Conservation (phyloP, 495 filamentous ascomycete genomes). For the Copromyces sp. region DNA sequence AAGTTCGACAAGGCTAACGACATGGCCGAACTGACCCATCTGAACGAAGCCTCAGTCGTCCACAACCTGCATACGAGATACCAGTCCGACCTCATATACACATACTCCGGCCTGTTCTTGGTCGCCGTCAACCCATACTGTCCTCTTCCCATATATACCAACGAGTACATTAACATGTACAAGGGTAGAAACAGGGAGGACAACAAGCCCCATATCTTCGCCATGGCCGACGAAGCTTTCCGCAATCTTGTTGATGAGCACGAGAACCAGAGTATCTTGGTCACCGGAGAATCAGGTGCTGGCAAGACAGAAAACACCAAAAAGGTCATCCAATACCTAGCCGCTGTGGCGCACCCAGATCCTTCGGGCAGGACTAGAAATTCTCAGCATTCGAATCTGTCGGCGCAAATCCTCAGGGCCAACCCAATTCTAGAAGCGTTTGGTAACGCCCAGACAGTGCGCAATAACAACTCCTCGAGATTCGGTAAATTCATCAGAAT, state of each 20-base stretch:
- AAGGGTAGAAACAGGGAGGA: conserved; percentile 82
- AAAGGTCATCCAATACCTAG: conserved; percentile 98
- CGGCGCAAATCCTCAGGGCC: conserved; percentile 89
- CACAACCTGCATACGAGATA: conserved; percentile 93
- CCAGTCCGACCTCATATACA: conserved; percentile 94
- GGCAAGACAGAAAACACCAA: conserved; percentile 99
- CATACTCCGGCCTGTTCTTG: conserved; percentile 94
- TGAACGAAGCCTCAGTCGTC: conserved; percentile 96
- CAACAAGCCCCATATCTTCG: conserved; percentile 94
- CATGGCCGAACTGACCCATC: conserved; percentile 96
- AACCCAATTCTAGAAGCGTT: conserved; percentile 99
- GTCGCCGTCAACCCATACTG: conserved; percentile 98
- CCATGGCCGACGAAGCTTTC: conserved; percentile 97
- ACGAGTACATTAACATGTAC: conserved; percentile 96
- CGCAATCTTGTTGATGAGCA: conserved; percentile 91
- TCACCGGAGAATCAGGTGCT: conserved; percentile 96
- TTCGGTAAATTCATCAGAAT: conserved; percentile 99
- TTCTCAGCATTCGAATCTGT: conserved; percentile 74
- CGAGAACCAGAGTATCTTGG: conserved; percentile 92
- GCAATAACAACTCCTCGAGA: conserved; percentile 97
- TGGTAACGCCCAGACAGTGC: conserved; percentile 93
- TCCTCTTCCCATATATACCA: conserved; percentile 85
- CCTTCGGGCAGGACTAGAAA: conserved; percentile 52
- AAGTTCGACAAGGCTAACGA: conserved; percentile 99
- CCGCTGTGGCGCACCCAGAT: conserved; percentile 82